phyloP scores from a whole-genome alignment of 2,329 filamentous ascomycete genomes.

The Calonectria leucothoes region DNA sequence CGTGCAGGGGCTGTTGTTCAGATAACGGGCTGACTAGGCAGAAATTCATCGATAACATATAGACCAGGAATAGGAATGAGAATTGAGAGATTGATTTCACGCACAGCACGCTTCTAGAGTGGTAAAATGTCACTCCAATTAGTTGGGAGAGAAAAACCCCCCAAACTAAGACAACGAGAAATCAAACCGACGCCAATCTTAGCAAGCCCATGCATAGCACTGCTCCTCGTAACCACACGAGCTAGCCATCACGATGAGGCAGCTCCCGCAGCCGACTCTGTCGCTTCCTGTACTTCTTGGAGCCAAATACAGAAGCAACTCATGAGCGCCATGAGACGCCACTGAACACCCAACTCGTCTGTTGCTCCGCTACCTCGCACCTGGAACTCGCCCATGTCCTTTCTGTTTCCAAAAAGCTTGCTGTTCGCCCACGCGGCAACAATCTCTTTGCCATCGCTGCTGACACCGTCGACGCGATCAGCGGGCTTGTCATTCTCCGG shows the following conservation, averaged over 20 bases:
- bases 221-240: neutral
- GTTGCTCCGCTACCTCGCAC: constrained; percentile 30
- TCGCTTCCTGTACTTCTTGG: constrained; percentile 15
- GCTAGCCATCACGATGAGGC: neutral
- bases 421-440: constrained; percentile 27
- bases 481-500: neutral
- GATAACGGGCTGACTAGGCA: neutral
- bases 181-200: neutral
- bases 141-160: too few species aligned
- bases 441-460: constrained; percentile 31
- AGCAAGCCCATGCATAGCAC: neutral
- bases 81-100: neutral
- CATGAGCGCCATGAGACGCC: constrained; percentile 31
- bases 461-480: constrained; percentile 21
- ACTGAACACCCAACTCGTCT: constrained; percentile 30
- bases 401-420: constrained; percentile 22
- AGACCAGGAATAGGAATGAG: neutral
- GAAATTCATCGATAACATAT: neutral
- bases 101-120: neutral
- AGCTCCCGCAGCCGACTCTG: neutral
- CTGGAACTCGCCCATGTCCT: constrained; percentile 31
- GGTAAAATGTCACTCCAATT: neutral
- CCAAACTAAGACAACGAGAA: neutral
- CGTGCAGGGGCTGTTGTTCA: neutral
- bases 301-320: constrained; percentile 31